phyloP scores from a whole-genome alignment of 108 stramenopile genomes.

The Aurantiochytrium sp. region DNA sequence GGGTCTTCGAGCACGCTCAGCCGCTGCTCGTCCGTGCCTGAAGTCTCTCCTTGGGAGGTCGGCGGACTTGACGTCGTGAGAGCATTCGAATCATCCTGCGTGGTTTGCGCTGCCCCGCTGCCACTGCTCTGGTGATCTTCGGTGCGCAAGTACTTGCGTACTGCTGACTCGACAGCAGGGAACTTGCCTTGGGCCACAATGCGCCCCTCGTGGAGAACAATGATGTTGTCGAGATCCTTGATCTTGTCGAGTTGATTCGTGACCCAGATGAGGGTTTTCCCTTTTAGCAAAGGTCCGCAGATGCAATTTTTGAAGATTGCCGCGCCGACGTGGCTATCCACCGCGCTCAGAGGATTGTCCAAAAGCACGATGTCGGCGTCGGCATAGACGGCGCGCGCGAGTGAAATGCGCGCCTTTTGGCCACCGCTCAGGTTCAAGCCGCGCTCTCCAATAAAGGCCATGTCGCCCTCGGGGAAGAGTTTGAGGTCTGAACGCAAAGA shows the following conservation, averaged over 20 bases:
- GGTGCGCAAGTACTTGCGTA: neutral
- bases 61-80: too few relatives aligned
- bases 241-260: neutral
- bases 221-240: neutral
- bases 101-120: too few relatives aligned
- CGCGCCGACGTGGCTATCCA: slow-evolving; percentile 72
- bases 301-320: slow-evolving; percentile 56
- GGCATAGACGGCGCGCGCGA: slow-evolving; percentile 73
- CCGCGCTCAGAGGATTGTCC: slow-evolving; percentile 70
- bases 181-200: neutral
- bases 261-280: neutral
- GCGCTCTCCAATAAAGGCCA: slow-evolving; percentile 85
- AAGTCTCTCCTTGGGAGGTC: too few relatives aligned
- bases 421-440: slow-evolving; percentile 84
- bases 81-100: too few relatives aligned
- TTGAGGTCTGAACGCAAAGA: slow-evolving; percentile 75
- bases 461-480: slow-evolving; percentile 78
- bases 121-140: neutral
- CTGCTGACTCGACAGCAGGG: neutral
- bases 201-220: neutral
- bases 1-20: neutral
- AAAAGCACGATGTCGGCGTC: slow-evolving; percentile 68
- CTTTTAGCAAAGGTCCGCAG: slow-evolving; percentile 11
- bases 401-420: slow-evolving; percentile 62
- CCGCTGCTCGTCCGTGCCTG: neutral